Conservation (phyloP, 2,329 filamentous ascomycete genomes). For the Diaporthe sp. region DNA sequence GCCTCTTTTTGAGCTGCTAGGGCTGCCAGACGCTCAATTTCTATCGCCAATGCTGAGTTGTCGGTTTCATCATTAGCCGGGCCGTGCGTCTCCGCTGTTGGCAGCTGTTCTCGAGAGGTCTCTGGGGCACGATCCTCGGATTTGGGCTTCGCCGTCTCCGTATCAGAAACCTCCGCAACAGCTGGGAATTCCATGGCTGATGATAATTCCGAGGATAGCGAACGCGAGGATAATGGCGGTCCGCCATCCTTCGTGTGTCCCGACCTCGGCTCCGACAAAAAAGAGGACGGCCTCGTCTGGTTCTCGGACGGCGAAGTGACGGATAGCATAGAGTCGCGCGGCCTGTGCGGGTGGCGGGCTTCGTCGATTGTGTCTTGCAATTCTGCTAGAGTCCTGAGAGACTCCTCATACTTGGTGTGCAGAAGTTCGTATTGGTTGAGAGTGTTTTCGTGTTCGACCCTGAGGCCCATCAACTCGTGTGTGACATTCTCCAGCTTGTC, state of each 20-base stretch:
- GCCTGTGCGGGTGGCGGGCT: constrained; percentile 71
- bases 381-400: constrained; percentile 83
- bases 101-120: constrained; percentile 14
- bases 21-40: constrained; percentile 79
- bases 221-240: constrained; percentile 85
- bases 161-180: constrained; percentile 73
- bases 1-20: constrained; percentile 83
- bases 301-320: constrained; percentile 62
- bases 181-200: constrained; percentile 84
- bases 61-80: constrained; percentile 55
- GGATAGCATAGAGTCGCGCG: constrained; percentile 70
- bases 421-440: constrained; percentile 85
- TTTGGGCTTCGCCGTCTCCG: constrained; percentile 65
- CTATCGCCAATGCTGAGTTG: constrained; percentile 66
- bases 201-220: constrained; percentile 93
- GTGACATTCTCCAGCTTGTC: constrained; percentile 94
- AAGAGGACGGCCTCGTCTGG: constrained; percentile 78
- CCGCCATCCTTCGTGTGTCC: constrained; percentile 77
- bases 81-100: constrained; percentile 12
- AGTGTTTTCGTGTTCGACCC: constrained; percentile 89
- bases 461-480: constrained; percentile 90
- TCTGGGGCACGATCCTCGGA: constrained; percentile 37
- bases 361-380: constrained; percentile 90
- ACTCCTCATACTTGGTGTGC: constrained; percentile 90
- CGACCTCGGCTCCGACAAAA: constrained; percentile 83